Evolutionary conservation across 768 basidiomycete species (phyloP).

Genomic region (Auricularia heimuer): DNA sequence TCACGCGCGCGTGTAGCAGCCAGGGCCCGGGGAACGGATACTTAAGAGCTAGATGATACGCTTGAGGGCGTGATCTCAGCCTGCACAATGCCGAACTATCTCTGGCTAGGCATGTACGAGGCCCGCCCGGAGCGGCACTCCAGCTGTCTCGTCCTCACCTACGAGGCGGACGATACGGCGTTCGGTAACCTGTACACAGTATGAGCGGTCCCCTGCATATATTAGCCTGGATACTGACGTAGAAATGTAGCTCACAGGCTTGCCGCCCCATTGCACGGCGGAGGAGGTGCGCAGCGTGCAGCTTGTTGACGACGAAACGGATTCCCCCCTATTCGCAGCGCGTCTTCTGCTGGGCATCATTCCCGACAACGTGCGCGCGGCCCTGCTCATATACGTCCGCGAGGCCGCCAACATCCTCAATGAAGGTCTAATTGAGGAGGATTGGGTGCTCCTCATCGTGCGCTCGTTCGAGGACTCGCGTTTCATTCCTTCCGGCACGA

Average conservation of each 20-base stretch:
- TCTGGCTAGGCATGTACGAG: not conserved
- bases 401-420: not conserved
- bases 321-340: not conserved
- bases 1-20: no score
- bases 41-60: no score
- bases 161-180: not conserved
- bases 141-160: not conserved
- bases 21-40: no score
- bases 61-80: not conserved
- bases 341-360: not conserved
- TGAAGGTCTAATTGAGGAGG: not conserved
- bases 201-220: not conserved
- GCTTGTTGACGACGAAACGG: not conserved
- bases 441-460: not conserved
- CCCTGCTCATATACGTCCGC: not conserved
- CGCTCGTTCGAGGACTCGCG: conserved; percentile 2
- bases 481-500: not conserved
- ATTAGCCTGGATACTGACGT: not conserved
- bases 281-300: not conserved
- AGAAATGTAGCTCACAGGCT: not conserved
- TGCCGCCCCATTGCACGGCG: not conserved
- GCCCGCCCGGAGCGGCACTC: not conserved
- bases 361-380: not conserved
- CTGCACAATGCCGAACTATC: not conserved
- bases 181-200: not conserved